Evolutionary conservation across 345 rosid genomes (phyloP).

Genomic region (Crucihimalaya himalaica): DNA sequence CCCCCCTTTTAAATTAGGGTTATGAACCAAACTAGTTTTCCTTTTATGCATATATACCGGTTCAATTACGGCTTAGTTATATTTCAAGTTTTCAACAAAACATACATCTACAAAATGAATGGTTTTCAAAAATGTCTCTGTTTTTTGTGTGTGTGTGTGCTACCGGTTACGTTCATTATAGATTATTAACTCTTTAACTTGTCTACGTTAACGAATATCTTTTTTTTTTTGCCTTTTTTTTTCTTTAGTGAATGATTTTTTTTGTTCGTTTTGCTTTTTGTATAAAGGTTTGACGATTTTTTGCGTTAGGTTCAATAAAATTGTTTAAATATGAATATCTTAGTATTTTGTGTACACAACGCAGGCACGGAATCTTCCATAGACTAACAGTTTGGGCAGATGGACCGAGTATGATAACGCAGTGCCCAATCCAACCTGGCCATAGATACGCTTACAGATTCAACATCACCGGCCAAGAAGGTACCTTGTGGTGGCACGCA

Average conservation of each 20-base stretch:
- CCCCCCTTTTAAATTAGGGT: background rate
- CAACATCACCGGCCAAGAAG: constrained; percentile 65
- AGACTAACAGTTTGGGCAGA: constrained; percentile 75
- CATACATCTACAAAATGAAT: too few relatives aligned
- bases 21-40: background rate
- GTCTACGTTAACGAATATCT: too few relatives aligned
- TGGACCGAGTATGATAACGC: constrained; percentile 76
- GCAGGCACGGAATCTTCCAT: constrained; percentile 88
- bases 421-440: constrained; percentile 79
- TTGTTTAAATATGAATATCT: background rate
- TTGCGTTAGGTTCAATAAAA: background rate
- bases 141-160: too few relatives aligned
- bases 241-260: too few relatives aligned
- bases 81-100: too few relatives aligned
- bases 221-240: too few relatives aligned
- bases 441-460: constrained; percentile 63
- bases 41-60: too few relatives aligned
- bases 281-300: background rate
- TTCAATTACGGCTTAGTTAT: too few relatives aligned
- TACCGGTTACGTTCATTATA: too few relatives aligned
- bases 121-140: too few relatives aligned
- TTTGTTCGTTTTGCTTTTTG: too few relatives aligned
- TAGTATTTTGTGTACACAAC: constrained; percentile 2
- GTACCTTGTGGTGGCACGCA: constrained; percentile 98
- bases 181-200: too few relatives aligned